Base-by-base conservation (phyloP, 2,329 filamentous ascomycete genomes). In the Stagonosporopsis cucurbitacearum region DNA sequence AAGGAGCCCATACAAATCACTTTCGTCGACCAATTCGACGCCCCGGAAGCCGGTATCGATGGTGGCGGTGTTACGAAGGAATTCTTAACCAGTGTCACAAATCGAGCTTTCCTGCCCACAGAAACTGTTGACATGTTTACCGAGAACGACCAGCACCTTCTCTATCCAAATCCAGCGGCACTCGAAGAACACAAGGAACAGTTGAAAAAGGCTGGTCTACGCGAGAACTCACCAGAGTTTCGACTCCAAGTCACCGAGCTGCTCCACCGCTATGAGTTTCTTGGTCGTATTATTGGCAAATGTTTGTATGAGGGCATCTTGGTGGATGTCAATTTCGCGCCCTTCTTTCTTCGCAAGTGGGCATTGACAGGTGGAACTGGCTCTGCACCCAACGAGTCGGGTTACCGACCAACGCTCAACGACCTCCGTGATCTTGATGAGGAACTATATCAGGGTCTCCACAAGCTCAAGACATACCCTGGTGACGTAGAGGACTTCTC, bases 21-120 rank as follows among this genome's bases (percentile, higher is more conserved):
- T 0, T 99, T 99, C 73, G 88, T 97, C 39, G 95, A 99, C 71
- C 85, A 92, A 57, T 99, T 96, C 64, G 90, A 90, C 58, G 86
- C 88, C 1, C 82, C 86, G 7, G 95, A 99, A 77, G 94, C 94
- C 12, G 95, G 95, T 9, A 98, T 99, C 51, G 95, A 99, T 70
- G 95, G 95, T 0, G 95, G 95, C 8, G 95, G 95, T 59, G 95
- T 99, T 8, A 97, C 94, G 2, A 99, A 99, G 67, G 95, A 99
- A 69, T 99, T 99, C 59, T 81, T 99, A 12, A 96, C 88, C 1
- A 95, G 90, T 59, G 86, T 96, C 44, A 96, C 92, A 1, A 88
- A 84, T 19, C 90, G 97, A 73, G 92, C 92, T 0, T 96, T 98
- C 70, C 84, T 82, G 61, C 81, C 84, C 1, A 78, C 83, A 2